Conservation (phyloP, 495 filamentous ascomycete genomes). For the Lophiotrema nucula region DNA sequence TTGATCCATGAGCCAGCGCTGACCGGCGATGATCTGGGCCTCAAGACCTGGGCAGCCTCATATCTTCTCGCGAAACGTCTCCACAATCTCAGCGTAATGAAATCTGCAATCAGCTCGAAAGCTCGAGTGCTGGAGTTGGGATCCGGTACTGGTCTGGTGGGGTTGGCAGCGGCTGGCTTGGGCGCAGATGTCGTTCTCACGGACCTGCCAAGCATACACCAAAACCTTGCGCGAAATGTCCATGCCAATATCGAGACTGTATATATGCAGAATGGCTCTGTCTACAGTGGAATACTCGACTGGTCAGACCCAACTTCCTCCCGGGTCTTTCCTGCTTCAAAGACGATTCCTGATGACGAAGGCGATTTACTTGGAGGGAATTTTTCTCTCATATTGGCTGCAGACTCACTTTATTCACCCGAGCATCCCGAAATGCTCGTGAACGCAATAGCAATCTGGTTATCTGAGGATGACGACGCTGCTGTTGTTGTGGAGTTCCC, state of each 20-base stretch:
- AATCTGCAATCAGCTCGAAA: constrained; percentile 20
- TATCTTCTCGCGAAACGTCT: constrained; percentile 82
- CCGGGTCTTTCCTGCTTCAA: background rate
- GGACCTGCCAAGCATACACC: constrained; percentile 67
- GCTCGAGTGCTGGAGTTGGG: constrained; percentile 59
- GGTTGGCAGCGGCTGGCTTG: constrained; percentile 49
- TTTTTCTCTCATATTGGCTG: constrained; percentile 64
- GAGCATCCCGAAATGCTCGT: constrained; percentile 64
- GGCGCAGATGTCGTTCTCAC: constrained; percentile 54
- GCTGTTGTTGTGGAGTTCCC: constrained; percentile 66
- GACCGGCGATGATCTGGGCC: constrained; percentile 81
- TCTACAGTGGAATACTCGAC: constrained; percentile 61
- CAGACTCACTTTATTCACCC: constrained; percentile 70
- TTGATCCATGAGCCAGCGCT: constrained; percentile 81
- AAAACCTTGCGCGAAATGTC: constrained; percentile 64
- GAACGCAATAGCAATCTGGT: constrained; percentile 54
- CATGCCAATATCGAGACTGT: constrained; percentile 49
- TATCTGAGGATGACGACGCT: constrained; percentile 49
- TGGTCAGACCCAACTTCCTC: constrained; percentile 53
- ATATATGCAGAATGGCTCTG: constrained; percentile 24
- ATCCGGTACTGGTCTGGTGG: constrained; percentile 64
- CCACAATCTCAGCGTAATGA: constrained; percentile 41
- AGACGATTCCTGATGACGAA: constrained; percentile 19
- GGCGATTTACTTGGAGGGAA: constrained; percentile 19
- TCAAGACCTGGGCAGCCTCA: constrained; percentile 90